These are phyloP conservation scores for Talaromyces piceae DNA, from an alignment of 2,329 filamentous ascomycete genomes.

Conservation along the genomic window DNA sequence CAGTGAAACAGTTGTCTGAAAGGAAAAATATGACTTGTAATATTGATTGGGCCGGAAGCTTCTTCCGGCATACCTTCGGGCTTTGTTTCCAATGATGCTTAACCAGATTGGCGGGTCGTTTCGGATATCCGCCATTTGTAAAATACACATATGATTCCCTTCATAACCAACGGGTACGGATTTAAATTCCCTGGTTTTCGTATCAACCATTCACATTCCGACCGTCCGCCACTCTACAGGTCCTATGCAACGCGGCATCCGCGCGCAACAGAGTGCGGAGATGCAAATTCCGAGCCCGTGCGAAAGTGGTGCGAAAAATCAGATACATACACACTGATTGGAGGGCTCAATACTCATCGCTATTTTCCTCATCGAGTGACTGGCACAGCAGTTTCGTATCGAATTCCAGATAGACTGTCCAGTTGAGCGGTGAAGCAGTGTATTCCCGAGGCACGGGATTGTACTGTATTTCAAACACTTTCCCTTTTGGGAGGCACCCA, in stretches of 20 bases:
- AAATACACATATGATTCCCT: no score
- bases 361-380: no score
- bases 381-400: no score
- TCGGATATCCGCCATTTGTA: background rate
- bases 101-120: background rate
- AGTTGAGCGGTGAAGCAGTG: no score
- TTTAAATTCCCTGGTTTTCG: background rate
- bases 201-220: background rate
- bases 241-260: background rate
- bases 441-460: background rate
- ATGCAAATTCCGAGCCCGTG: background rate
- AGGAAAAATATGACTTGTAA: background rate
- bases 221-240: background rate
- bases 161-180: no score
- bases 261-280: background rate
- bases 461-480: background rate
- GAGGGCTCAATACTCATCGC: no score
- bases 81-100: background rate
- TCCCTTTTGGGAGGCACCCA: background rate
- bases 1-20: background rate
- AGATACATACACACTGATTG: background rate
- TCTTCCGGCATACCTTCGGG: background rate
- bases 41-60: background rate
- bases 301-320: background rate
- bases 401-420: no score